Evolutionary conservation across 2,329 filamentous ascomycete genomes (phyloP), one percentile per base, ranked within the genome.

Genomic region (Epicoccum sorghinum): DNA sequence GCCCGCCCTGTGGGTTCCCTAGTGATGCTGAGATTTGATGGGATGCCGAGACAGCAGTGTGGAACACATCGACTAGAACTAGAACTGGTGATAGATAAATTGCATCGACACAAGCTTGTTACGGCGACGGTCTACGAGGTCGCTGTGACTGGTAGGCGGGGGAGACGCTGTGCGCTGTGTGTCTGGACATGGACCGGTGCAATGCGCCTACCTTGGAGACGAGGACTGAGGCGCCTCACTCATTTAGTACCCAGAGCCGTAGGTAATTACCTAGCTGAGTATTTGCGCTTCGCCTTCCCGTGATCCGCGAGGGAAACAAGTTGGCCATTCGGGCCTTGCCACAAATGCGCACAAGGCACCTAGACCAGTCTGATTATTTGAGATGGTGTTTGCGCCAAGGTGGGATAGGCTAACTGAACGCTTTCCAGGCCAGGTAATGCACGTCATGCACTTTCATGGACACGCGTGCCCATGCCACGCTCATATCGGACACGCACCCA

Each of bases 321-420:
- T 50, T 46, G 49, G 41, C 52, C 47, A 49, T 59, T 44, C 40
- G 51, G 41, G 38, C 43, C 32, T 49, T 47, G 57, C 52, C 48
- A 51, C 53, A 38, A 48, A 39, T 49, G 39, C 50, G 44, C 37
- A 33, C 50, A 55, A 55, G 40, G 40, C 43, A 50, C 40, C 54
- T 55, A 45, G 54, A 52, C 47, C 50, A 47, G 47, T 25, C 53
- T 42, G 46, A 50, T 55, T 41, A 48, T 52, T 49, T 13, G 44
- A 54, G 40, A 39, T 59, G 57, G 41, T 45, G 23, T 52, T 49
- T 45, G 44, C 35, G 25, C 37, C 49, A 47, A 12, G 14, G 38
- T 33, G 33, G 44, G 43, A 53, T 27, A 47, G 40, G 57, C 49
- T 48, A 54, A 32, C 32, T 40, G 27, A 57, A 6, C 23, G 36